Percentiles rank a stretch among this genome's conserved stretches.
Conservation (phyloP, 2,329 filamentous ascomycete genomes). For the Decorospora gaudefroyi region DNA sequence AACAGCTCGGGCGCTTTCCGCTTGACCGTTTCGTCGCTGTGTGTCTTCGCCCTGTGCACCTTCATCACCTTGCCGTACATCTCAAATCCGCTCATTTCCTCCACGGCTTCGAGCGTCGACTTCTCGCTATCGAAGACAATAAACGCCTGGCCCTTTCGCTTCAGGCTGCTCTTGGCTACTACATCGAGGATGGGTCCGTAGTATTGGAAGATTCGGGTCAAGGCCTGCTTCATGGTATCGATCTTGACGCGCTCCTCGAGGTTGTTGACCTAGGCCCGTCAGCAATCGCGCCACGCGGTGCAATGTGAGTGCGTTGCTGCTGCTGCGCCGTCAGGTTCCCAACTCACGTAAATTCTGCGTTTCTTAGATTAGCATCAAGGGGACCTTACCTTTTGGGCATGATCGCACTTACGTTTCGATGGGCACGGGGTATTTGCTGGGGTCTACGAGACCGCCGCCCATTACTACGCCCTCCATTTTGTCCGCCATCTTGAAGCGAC, state of each 20-base stretch:
- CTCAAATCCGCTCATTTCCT: slow-evolving; percentile 90
- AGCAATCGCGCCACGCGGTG: slow-evolving; percentile 27
- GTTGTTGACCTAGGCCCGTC: slow-evolving; percentile 65
- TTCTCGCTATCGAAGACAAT: slow-evolving; percentile 85
- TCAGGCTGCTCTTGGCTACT: slow-evolving; percentile 85
- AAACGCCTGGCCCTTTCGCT: slow-evolving; percentile 94
- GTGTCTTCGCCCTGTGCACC: slow-evolving; percentile 77
- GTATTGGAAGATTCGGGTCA: slow-evolving; percentile 80
- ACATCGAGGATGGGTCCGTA: slow-evolving; percentile 86
- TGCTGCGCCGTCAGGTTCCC: slow-evolving; percentile 8
- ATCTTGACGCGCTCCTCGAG: slow-evolving; percentile 91
- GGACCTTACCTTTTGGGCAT: slow-evolving; percentile 21
- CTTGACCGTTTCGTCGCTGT: slow-evolving; percentile 85
- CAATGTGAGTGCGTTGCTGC: slow-evolving; percentile 29
- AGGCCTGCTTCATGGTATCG: slow-evolving; percentile 71
- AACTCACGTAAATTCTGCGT: slow-evolving; percentile 45
- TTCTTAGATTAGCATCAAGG: slow-evolving; percentile 31
- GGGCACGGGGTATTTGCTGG: slow-evolving; percentile 42
- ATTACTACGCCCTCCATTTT: slow-evolving; percentile 45
- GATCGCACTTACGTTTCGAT: slow-evolving; percentile 43
- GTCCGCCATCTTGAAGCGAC: slow-evolving; percentile 37
- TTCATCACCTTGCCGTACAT: slow-evolving; percentile 90
- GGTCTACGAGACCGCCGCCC: slow-evolving; percentile 29
- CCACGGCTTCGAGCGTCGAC: slow-evolving; percentile 77
- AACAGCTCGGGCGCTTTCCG: slow-evolving; percentile 78